These are phyloP conservation scores for Talaromyces marneffei DNA, from an alignment of 2,329 filamentous ascomycete genomes.

Conservation along the genomic window DNA sequence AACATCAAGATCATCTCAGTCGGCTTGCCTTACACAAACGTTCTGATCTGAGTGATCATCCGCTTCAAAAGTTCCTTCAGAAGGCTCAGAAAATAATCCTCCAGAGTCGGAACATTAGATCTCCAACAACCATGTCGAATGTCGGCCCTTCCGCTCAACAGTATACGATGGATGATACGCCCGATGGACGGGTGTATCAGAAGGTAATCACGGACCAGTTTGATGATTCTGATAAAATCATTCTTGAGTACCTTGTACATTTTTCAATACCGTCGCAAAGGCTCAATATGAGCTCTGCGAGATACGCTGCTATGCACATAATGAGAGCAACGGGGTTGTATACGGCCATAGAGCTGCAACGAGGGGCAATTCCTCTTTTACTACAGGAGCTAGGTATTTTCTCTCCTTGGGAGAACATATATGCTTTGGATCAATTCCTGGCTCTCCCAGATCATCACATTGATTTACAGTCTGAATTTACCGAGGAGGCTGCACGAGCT, in stretches of 20 bases:
- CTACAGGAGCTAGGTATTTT: conserved; percentile 58
- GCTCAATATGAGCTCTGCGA: conserved; percentile 36
- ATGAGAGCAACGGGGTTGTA: conserved; percentile 55
- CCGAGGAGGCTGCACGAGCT: conserved; percentile 12
- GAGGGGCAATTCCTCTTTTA: conserved; percentile 44
- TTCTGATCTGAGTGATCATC: conserved; percentile 28
- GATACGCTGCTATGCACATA: conserved; percentile 50
- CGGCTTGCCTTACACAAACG: conserved; percentile 24
- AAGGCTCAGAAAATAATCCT: conserved; percentile 40
- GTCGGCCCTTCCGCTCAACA: conserved; percentile 38
- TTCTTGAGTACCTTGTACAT: conserved; percentile 52
- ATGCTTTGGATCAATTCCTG: conserved; percentile 48
- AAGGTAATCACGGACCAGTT: conserved; percentile 40
- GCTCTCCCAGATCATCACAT: conserved; percentile 45
- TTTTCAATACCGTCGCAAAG: conserved; percentile 43
- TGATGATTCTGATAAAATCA: conserved; percentile 44
- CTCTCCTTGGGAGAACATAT: conserved; percentile 53
- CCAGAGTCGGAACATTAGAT: conserved; percentile 37
- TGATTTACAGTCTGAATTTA: conserved; percentile 21
- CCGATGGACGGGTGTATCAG: conserved; percentile 25
- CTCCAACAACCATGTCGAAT: conserved; percentile 38
- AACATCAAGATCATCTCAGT: conserved; percentile 39
- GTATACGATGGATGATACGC: conserved; percentile 23
- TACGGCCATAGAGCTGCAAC: conserved; percentile 33
- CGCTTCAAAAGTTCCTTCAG: conserved; percentile 39